A percentile compares a stretch with the other conserved stretches of the same genome.
phyloP scores from a whole-genome alignment of 192 early-diverging fungal species.

The Linnemannia zychae region DNA sequence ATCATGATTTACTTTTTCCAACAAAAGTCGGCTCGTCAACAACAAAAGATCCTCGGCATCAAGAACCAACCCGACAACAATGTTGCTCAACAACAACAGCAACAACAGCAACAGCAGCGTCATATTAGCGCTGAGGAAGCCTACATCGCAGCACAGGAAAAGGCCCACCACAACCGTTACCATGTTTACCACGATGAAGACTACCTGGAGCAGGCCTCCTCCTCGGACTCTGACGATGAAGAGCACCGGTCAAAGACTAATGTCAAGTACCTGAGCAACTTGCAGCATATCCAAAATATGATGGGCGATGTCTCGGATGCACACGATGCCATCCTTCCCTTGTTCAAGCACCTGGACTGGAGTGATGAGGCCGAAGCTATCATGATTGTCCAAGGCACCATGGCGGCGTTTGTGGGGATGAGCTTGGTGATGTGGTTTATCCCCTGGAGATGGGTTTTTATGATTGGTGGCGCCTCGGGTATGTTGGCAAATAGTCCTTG shows the following conservation, averaged over 20 bases:
- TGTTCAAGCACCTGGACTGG: slow-evolving; percentile 67
- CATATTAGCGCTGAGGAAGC: slow-evolving; percentile 22
- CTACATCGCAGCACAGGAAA: slow-evolving; percentile 38
- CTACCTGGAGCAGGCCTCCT: slow-evolving; percentile 30
- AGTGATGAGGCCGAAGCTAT: slow-evolving; percentile 61
- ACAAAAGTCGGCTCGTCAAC: slow-evolving; percentile 53
- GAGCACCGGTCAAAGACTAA: slow-evolving; percentile 41
- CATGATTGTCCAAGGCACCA: slow-evolving; percentile 56
- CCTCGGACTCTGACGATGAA: slow-evolving; percentile 36
- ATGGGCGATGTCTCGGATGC: slow-evolving; percentile 73
- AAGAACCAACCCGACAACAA: slow-evolving; percentile 13
- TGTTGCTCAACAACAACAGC: slow-evolving; percentile 10
- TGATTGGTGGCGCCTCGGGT: slow-evolving; percentile 66
- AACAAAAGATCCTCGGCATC: slow-evolving; percentile 41
- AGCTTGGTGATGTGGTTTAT: slow-evolving; percentile 60
- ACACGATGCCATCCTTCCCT: slow-evolving; percentile 60
- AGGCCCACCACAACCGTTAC: slow-evolving; percentile 35
- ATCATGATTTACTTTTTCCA: slow-evolving; percentile 68
- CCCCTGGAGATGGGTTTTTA: slow-evolving; percentile 62
- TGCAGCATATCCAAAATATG: slow-evolving; percentile 84
- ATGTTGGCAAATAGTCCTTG: slow-evolving; percentile 76
- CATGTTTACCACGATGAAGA: slow-evolving; percentile 52
- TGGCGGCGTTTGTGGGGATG: slow-evolving; percentile 53
- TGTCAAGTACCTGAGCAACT: slow-evolving; percentile 75
- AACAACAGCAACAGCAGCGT: background rate